These are phyloP conservation scores for Prunus kanzakura DNA, from an alignment of 306 rosid genomes.

Conservation along the genomic window DNA sequence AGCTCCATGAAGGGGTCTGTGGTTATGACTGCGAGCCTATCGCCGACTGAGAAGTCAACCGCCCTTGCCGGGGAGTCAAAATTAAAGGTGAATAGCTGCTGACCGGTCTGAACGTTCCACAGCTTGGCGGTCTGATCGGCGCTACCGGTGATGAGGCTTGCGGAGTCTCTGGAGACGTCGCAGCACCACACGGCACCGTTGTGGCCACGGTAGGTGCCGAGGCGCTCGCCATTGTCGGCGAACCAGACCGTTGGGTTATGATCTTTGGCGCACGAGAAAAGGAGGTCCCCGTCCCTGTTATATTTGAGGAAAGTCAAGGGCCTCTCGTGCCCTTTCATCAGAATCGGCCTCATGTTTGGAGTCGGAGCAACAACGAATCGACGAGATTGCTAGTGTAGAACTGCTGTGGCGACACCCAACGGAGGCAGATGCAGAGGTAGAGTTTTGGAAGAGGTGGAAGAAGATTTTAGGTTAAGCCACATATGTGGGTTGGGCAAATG, in stretches of 20 bases:
- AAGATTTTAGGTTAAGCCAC: no score
- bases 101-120: constrained; percentile 80
- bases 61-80: constrained; percentile 75
- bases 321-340: constrained; percentile 99
- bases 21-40: constrained; percentile 59
- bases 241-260: constrained; percentile 90
- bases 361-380: neutral
- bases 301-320: constrained; percentile 84
- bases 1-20: constrained; percentile 76
- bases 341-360: constrained; percentile 76
- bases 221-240: constrained; percentile 93
- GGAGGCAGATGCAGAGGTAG: neutral
- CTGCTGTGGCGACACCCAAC: neutral
- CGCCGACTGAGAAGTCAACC: constrained; percentile 68
- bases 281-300: constrained; percentile 87
- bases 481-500: no score
- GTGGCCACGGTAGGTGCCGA: constrained; percentile 87
- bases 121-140: constrained; percentile 80
- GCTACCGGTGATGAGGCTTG: constrained; percentile 67
- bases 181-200: constrained; percentile 98
- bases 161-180: constrained; percentile 83
- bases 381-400: neutral
- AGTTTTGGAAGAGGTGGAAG: neutral
- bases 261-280: constrained; percentile 87
- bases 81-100: constrained; percentile 63